A percentile compares a stretch with the other conserved stretches of the same genome.
phyloP scores from a whole-genome alignment of 2,329 filamentous ascomycete species.

The Cordyceps militaris region DNA sequence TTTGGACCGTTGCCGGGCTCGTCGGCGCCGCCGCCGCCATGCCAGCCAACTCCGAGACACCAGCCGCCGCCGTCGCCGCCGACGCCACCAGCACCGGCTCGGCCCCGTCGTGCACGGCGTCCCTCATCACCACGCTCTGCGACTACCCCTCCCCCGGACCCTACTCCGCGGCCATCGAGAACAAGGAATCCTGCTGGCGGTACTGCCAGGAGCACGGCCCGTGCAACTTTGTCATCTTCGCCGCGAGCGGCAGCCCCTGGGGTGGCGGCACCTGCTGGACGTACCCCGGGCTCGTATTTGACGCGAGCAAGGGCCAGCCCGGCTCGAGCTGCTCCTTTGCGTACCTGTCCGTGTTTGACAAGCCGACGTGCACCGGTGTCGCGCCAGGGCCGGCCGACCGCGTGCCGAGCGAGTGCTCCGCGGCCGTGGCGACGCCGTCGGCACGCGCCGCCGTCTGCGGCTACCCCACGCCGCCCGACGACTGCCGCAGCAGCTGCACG shows the following conservation, averaged over 20 bases:
- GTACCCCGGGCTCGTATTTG: slow-evolving; percentile 23
- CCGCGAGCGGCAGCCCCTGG: slow-evolving; percentile 22
- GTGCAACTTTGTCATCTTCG: slow-evolving; percentile 26
- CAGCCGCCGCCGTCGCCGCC: neutral
- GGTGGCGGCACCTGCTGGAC: slow-evolving; percentile 25
- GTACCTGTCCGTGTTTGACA: slow-evolving; percentile 18
- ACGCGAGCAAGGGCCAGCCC: slow-evolving; percentile 19
- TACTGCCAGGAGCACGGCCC: slow-evolving; percentile 25
- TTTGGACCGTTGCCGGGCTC: slow-evolving; percentile 50
- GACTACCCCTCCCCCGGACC: slow-evolving; percentile 19
- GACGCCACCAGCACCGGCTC: slow-evolving; percentile 18
- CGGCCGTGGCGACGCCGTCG: slow-evolving; percentile 23
- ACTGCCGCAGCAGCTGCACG: slow-evolving; percentile 20
- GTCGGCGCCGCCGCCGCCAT: slow-evolving; percentile 76
- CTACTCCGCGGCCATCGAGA: slow-evolving; percentile 19
- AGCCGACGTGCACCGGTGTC: slow-evolving; percentile 18
- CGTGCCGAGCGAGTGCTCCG: slow-evolving; percentile 13
- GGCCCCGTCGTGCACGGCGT: slow-evolving; percentile 21
- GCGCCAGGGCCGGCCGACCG: neutral
- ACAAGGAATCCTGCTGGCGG: slow-evolving; percentile 21
- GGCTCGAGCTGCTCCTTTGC: slow-evolving; percentile 14
- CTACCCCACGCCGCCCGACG: slow-evolving; percentile 21
- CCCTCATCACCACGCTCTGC: slow-evolving; percentile 22
- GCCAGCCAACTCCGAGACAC: slow-evolving; percentile 35
- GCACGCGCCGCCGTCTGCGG: slow-evolving; percentile 24